These are phyloP conservation scores for Blechomonas ayalai DNA, from an alignment of 208 protist genomes.

Conservation along the genomic window DNA sequence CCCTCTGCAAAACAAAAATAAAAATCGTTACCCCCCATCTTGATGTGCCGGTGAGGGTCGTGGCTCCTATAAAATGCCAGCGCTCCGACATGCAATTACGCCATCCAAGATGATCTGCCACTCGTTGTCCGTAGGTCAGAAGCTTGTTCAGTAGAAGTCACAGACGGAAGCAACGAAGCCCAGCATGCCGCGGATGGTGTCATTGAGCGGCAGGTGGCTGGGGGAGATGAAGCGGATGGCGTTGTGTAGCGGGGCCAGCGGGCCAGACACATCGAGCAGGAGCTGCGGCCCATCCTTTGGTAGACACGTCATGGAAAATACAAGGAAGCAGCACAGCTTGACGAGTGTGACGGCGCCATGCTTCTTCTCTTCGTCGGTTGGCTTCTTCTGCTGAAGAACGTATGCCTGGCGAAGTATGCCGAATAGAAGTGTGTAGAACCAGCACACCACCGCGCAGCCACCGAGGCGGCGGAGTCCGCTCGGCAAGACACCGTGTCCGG, in stretches of 20 bases:
- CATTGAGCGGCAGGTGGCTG: constrained; percentile 51
- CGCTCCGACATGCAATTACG: no score
- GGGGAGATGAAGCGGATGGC: constrained; percentile 57
- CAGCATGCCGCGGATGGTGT: constrained; percentile 66
- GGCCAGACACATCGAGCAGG: constrained; percentile 47
- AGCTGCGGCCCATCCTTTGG: constrained; percentile 73
- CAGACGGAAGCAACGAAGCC: constrained; percentile 76
- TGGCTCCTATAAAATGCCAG: no score
- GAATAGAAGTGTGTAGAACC: constrained; percentile 79
- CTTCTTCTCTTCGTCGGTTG: constrained; percentile 66
- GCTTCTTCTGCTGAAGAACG: constrained; percentile 56
- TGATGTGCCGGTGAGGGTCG: no score
- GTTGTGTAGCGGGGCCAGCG: constrained; percentile 68
- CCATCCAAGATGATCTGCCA: no score
- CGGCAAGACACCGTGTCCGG: constrained; percentile 52
- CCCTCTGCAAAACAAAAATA: no score
- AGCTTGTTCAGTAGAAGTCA: constrained; percentile 67
- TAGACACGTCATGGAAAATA: constrained; percentile 77
- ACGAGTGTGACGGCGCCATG: constrained; percentile 57
- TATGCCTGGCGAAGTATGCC: constrained; percentile 63
- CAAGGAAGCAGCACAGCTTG: constrained; percentile 74
- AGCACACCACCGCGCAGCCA: constrained; percentile 71
- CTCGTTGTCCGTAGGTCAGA: no score
- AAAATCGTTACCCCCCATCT: no score
- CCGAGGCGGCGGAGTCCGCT: constrained; percentile 47